Evolutionary conservation across 192 early-diverging fungal species (phyloP), one percentile per base, ranked within the genome.

Genomic region (Coemansia sp.): DNA sequence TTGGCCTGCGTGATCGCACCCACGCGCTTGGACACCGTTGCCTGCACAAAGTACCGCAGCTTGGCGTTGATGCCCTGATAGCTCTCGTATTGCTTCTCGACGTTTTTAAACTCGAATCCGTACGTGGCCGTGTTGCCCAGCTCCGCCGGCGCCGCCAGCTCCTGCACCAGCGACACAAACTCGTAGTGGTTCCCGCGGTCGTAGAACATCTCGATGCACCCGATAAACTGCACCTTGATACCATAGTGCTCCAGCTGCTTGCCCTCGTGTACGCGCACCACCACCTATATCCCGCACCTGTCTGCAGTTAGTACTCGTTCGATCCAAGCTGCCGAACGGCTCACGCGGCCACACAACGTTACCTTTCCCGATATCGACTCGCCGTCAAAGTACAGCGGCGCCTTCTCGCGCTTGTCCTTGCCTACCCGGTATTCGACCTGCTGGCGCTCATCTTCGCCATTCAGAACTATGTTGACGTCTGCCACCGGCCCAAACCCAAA

Each of bases 1-100:
- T 90, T 87, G 58, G 91, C 87, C 57, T 92, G 90, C 51, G 90
- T 83, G 32, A 98, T 88, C 48, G 91, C 92, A 15, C 89, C 81
- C 28, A 99, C 62, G 6, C 97, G 82, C 43, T 95, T 85, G 19
- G 87, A 80, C 31, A 98, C 83, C 0, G 92, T 93, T 3, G 94
- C 90, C 32, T 95, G 84, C 11, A 99, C 86, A 85, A 95, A 95
- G 80, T 99, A 98, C 78, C 91, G 81, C 61, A 99, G 81, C 73
- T 97, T 95, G 36, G 95, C 95, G 55, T 99, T 98, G 64, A 97
- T 96, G 26, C 97, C 97, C 68, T 88, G 88, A 63, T 98, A 99
- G 65, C 90, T 88, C 66, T 99, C 97, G 53, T 87, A 99, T 70
- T 94, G 95, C 77, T 99, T 99, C 68, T 98, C 95, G n/a, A 99